Conservation (phyloP, 805 yeast genomes). For the Cyberlindnera amylophila region DNA sequence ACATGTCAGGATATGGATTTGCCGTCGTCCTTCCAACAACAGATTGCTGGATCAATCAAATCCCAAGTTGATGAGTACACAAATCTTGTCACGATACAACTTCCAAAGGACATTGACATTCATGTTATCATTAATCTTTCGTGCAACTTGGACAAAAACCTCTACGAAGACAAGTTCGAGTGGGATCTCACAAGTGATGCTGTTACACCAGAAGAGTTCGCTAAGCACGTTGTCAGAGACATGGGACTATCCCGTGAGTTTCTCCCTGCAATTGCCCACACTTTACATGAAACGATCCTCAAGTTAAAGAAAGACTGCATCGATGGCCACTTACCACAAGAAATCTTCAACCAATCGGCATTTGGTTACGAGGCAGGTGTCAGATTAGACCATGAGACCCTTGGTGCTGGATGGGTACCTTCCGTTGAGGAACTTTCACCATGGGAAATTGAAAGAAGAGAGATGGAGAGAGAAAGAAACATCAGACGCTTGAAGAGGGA, state of each 20-base stretch:
- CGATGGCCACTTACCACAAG: conserved; percentile 58
- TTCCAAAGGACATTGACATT: conserved; percentile 61
- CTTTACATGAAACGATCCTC: conserved; percentile 75
- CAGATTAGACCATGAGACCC: conserved; percentile 69
- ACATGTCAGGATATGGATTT: conserved; percentile 83
- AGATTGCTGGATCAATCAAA: conserved; percentile 65
- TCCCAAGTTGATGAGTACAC: conserved; percentile 79
- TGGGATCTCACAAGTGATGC: conserved; percentile 69
- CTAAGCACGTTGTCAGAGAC: conserved; percentile 76
- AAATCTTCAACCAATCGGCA: conserved; percentile 55
- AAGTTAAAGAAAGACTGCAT: conserved; percentile 77
- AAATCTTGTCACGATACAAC: conserved; percentile 56
- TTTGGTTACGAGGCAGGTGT: conserved; percentile 61
- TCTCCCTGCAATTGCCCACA: conserved; percentile 82
- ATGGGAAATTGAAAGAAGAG: conserved; percentile 92
- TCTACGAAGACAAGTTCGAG: conserved; percentile 89
- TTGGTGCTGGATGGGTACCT: conserved; percentile 86
- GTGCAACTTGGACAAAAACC: conserved; percentile 75
- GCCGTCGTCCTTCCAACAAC: conserved; percentile 57
- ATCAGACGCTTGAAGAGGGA: conserved; percentile 91
- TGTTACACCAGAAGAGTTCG: conserved; percentile 71
- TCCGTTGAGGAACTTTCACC: conserved; percentile 79
- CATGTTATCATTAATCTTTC: conserved; percentile 80
- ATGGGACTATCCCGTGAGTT: conserved; percentile 83
- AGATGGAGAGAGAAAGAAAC: conserved; percentile 90